Evolutionary conservation across 768 basidiomycete genomes (phyloP).

Genomic region (Pleurotus ostreatus): DNA sequence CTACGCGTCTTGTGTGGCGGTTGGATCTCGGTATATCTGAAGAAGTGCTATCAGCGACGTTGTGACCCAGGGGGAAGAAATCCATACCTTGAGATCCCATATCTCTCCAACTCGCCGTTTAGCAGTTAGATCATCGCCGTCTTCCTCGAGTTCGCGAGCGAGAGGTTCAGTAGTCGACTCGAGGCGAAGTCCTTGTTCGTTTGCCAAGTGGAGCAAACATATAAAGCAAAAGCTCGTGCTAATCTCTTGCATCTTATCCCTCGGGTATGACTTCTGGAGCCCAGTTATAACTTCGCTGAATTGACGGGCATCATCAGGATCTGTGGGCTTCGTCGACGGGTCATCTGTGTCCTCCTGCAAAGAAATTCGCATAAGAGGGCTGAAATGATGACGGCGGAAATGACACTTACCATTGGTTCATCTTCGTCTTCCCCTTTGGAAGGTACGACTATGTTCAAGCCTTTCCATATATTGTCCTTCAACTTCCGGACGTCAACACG

Average conservation of each 20-base stretch:
- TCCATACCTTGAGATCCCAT: constrained; percentile 64
- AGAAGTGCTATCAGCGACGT: constrained; percentile 4
- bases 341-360: constrained; percentile 51
- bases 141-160: constrained; percentile 33
- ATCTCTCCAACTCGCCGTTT: constrained; percentile 61
- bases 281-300: constrained; percentile 82
- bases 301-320: constrained; percentile 61
- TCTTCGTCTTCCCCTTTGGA: constrained; percentile 39
- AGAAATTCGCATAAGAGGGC: not conserved
- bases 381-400: not conserved
- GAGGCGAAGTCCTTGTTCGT: constrained; percentile 91
- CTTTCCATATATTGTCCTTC: constrained; percentile 98
- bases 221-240: constrained; percentile 99
- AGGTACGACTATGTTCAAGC: constrained; percentile 69
- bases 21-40: constrained; percentile 47
- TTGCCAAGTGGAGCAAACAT: constrained; percentile 92
- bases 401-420: constrained; percentile 47
- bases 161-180: constrained; percentile 39
- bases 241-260: constrained; percentile 95
- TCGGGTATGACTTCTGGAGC: constrained; percentile 78
- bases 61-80: not conserved
- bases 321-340: constrained; percentile 37
- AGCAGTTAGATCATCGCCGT: constrained; percentile 19
- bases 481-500: constrained; percentile 93
- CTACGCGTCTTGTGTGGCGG: constrained; percentile 34